These are phyloP conservation scores for Coleophoma eucalyptorum DNA, from an alignment of 2,329 filamentous ascomycete species.

Conservation along the genomic window DNA sequence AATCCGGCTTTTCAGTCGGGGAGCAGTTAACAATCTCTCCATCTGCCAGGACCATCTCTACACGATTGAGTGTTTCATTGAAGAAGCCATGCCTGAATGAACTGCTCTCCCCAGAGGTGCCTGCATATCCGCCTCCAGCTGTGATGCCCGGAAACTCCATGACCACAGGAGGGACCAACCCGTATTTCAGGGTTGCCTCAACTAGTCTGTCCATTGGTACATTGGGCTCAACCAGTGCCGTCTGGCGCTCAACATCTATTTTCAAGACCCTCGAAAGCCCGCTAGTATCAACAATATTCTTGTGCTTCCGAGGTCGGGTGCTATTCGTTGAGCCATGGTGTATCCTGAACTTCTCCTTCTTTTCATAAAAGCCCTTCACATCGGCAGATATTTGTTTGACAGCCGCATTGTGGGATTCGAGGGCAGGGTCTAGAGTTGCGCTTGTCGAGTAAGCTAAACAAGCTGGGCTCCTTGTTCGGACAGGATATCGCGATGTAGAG, in stretches of 20 bases:
- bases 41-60: conserved; percentile 57
- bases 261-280: conserved; percentile 36
- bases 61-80: conserved; percentile 52
- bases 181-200: conserved; percentile 45
- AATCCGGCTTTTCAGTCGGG: conserved; percentile 37
- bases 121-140: conserved; percentile 58
- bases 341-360: conserved; percentile 42
- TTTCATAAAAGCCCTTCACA: conserved; percentile 39
- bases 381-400: conserved; percentile 39
- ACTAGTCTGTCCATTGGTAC: conserved; percentile 62
- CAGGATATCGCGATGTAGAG: too few relatives aligned
- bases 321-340: conserved; percentile 51
- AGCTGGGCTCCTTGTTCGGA: too few relatives aligned
- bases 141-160: conserved; percentile 70
- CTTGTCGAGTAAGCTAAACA: too few relatives aligned
- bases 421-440: not conserved
- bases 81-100: conserved; percentile 62
- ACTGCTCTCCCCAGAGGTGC: conserved; percentile 60
- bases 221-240: conserved; percentile 57
- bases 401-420: conserved; percentile 29
- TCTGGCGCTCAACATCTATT: conserved; percentile 33
- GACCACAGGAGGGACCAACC: conserved; percentile 56
- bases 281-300: conserved; percentile 34
- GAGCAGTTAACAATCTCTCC: conserved; percentile 47
- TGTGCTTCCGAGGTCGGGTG: conserved; percentile 30